Percentiles rank a stretch among this genome's conserved stretches.
These are phyloP conservation scores for Nannizziopsis arthrosporioides DNA, from an alignment of 2,329 filamentous ascomycete genomes.

Conservation along the genomic window DNA sequence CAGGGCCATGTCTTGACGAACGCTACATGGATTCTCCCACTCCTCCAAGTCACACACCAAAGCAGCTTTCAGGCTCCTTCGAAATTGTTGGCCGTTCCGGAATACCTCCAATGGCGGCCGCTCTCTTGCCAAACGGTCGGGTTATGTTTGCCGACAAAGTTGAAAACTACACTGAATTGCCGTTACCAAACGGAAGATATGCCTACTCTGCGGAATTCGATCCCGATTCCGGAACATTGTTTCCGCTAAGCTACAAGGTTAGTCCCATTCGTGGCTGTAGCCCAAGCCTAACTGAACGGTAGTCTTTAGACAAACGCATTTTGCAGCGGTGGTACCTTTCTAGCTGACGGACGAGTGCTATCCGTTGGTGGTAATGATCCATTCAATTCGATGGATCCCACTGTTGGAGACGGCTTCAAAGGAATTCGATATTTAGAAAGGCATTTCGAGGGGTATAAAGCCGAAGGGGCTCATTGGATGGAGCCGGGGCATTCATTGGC, in stretches of 20 bases:
- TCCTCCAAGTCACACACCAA: slow-evolving; percentile 6
- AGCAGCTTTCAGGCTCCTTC: slow-evolving; percentile 37
- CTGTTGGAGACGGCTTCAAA: slow-evolving; percentile 48
- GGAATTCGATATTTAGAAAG: slow-evolving; percentile 46
- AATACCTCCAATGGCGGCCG: slow-evolving; percentile 54
- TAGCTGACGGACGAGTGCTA: slow-evolving; percentile 45
- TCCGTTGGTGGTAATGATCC: slow-evolving; percentile 49
- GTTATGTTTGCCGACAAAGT: slow-evolving; percentile 54
- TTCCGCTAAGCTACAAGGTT: slow-evolving; percentile 39
- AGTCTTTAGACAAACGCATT: slow-evolving; percentile 44
- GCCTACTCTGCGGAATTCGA: slow-evolving; percentile 52
- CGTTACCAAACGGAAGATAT: slow-evolving; percentile 42
- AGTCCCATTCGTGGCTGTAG: neutral
- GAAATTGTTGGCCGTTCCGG: slow-evolving; percentile 44
- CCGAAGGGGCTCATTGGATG: slow-evolving; percentile 42
- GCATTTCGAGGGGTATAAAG: slow-evolving; percentile 33
- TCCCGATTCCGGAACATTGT: slow-evolving; percentile 37
- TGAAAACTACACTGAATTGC: slow-evolving; percentile 50
- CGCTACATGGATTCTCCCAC: slow-evolving; percentile 4
- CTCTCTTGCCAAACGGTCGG: slow-evolving; percentile 46
- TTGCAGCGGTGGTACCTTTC: slow-evolving; percentile 48
- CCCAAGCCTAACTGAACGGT: slow-evolving; percentile 1
- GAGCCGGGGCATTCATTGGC: slow-evolving; percentile 46
- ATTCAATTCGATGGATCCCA: slow-evolving; percentile 44
- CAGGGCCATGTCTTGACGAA: slow-evolving; percentile 36